Evolutionary conservation across 345 rosid species (phyloP).

Genomic region (Moringa oleifera): DNA sequence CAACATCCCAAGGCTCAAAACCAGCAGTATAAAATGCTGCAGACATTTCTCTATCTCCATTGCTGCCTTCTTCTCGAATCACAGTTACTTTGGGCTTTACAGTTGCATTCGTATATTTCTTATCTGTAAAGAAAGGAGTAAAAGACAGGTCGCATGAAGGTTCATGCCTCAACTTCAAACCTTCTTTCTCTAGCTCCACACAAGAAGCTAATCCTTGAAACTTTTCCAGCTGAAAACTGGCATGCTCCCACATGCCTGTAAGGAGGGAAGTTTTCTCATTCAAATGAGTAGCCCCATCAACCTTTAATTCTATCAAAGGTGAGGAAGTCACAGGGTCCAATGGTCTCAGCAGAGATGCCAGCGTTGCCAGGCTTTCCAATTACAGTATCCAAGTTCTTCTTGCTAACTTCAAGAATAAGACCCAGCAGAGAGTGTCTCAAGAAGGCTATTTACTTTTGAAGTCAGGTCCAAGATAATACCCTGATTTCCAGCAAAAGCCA

Average conservation of each 20-base stretch:
- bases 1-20: slow-evolving; percentile 92
- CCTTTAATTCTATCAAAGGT: slow-evolving; percentile 49
- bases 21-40: slow-evolving; percentile 87
- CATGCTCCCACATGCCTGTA: slow-evolving; percentile 90
- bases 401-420: slow-evolving; percentile 71
- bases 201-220: slow-evolving; percentile 77
- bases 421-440: slow-evolving; percentile 87
- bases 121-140: slow-evolving; percentile 63
- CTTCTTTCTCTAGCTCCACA: slow-evolving; percentile 81
- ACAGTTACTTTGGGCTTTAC: slow-evolving; percentile 84
- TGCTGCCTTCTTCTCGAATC: slow-evolving; percentile 96
- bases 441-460: slow-evolving; percentile 55
- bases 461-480: slow-evolving; percentile 54
- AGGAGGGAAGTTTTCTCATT: slow-evolving; percentile 58
- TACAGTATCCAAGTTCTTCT: slow-evolving; percentile 47
- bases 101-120: slow-evolving; percentile 43
- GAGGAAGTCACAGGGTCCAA: slow-evolving; percentile 67
- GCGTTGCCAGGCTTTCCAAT: slow-evolving; percentile 37
- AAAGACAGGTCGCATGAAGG: slow-evolving; percentile 76
- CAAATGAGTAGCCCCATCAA: slow-evolving; percentile 52
- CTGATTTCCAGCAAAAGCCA: slow-evolving; percentile 92
- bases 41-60: slow-evolving; percentile 95
- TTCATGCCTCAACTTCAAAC: slow-evolving; percentile 62
- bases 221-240: slow-evolving; percentile 81
- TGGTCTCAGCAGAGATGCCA: slow-evolving; percentile 51